These are phyloP conservation scores for Candida fluviatilis DNA, from an alignment of 805 yeast species.

Conservation along the genomic window DNA sequence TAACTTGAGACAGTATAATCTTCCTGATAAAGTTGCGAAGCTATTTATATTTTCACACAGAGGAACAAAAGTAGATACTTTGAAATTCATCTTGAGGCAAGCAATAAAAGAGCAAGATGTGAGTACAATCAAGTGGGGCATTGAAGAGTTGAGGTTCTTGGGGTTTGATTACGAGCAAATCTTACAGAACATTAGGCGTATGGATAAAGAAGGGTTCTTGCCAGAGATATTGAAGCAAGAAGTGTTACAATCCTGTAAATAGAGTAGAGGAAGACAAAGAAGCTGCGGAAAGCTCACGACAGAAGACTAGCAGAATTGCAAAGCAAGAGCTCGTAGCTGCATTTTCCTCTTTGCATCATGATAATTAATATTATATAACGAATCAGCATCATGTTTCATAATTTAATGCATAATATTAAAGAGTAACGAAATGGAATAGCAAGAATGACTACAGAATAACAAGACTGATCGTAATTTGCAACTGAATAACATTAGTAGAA, in stretches of 20 bases:
- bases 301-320: no score
- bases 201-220: constrained; percentile 4
- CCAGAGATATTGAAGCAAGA: constrained; percentile 4
- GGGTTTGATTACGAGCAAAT: constrained; percentile 22
- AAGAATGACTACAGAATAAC: no score
- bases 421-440: no score
- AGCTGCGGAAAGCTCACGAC: no score
- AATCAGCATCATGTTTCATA: no score
- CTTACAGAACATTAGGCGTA: constrained; percentile 1
- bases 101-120: constrained; percentile 22
- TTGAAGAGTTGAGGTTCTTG: constrained; percentile 23
- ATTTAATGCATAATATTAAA: no score
- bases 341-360: no score
- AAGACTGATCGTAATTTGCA: no score
- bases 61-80: constrained; percentile 14
- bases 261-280: no score
- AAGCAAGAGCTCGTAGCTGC: no score
- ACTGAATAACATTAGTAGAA: no score
- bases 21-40: constrained; percentile 16
- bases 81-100: constrained; percentile 17
- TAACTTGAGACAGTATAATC: constrained; percentile 14
- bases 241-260: neutral
- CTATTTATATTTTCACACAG: constrained; percentile 12
- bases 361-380: no score
- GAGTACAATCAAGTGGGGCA: constrained; percentile 23